A percentile compares a stretch with the other conserved stretches of the same genome.
phyloP scores from a whole-genome alignment of 768 basidiomycete genomes.

The Fomitopsis pulvina region DNA sequence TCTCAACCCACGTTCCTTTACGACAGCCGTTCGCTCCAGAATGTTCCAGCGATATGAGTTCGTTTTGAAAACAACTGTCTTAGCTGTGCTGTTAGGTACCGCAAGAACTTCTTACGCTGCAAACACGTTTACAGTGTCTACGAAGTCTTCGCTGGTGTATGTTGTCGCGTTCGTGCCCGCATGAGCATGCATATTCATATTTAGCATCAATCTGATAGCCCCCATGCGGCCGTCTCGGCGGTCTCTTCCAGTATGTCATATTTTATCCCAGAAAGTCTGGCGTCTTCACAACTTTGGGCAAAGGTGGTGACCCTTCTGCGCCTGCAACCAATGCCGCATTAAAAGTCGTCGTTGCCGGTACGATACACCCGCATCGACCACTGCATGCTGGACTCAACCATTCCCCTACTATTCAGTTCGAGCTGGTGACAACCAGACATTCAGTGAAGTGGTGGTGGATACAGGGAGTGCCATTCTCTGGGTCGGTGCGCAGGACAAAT shows the following conservation, averaged over 20 bases:
- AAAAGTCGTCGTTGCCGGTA: conserved; percentile 6
- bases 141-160: background rate
- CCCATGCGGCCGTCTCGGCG: too few species aligned
- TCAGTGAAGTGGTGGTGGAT: conserved; percentile 4
- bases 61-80: background rate
- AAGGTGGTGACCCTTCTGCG: background rate
- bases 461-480: conserved; percentile 9
- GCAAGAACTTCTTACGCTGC: background rate
- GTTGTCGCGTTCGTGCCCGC: too few species aligned
- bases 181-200: too few species aligned
- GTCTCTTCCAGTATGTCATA: too few species aligned
- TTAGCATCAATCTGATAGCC: too few species aligned
- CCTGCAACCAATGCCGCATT: conserved; percentile 2
- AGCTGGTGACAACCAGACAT: conserved; percentile 7
- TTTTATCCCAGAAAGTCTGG: background rate
- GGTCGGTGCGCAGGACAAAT: conserved; percentile 4
- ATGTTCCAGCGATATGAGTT: background rate
- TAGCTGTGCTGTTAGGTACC: background rate
- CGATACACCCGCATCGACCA: background rate
- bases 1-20: background rate
- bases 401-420: background rate
- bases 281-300: background rate
- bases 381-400: background rate
- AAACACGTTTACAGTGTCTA: background rate
- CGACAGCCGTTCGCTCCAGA: background rate